Evolutionary conservation across 495 filamentous ascomycete genomes (phyloP).

Genomic region (Bryoglossum gracile): DNA sequence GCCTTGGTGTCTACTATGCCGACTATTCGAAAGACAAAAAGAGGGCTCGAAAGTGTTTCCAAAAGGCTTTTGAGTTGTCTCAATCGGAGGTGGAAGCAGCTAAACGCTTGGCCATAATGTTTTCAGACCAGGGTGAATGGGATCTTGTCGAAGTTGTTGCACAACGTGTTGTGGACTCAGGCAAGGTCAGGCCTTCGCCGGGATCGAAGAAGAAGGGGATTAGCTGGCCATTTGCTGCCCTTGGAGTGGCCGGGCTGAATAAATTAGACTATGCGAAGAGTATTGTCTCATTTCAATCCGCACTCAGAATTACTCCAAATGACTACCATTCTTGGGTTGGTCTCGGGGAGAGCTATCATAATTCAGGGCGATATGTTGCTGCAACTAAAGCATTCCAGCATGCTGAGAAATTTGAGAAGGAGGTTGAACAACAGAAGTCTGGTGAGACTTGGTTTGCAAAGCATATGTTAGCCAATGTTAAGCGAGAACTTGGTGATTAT

Average conservation of each 20-base stretch:
- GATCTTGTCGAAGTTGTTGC: constrained; percentile 90
- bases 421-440: constrained; percentile 34
- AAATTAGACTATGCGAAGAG: constrained; percentile 83
- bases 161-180: constrained; percentile 86
- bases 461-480: constrained; percentile 95
- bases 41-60: constrained; percentile 82
- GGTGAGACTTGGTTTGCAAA: constrained; percentile 83
- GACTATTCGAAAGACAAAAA: constrained; percentile 84
- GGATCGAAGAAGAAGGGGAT: constrained; percentile 84
- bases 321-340: constrained; percentile 97
- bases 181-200: constrained; percentile 78
- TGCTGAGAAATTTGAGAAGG: constrained; percentile 61
- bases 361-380: constrained; percentile 84
- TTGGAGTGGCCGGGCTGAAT: constrained; percentile 95
- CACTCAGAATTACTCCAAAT: constrained; percentile 71
- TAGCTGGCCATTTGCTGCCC: constrained; percentile 94
- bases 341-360: constrained; percentile 91
- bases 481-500: constrained; percentile 82
- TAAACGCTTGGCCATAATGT: constrained; percentile 74
- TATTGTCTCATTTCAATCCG: constrained; percentile 84
- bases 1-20: constrained; percentile 87
- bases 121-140: constrained; percentile 89
- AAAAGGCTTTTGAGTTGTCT: constrained; percentile 94
- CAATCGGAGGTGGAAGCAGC: constrained; percentile 80
- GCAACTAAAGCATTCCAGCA: constrained; percentile 86